These are phyloP conservation scores for Stagonosporopsis rhizophila DNA, from an alignment of 2,329 filamentous ascomycete genomes.

Conservation along the genomic window DNA sequence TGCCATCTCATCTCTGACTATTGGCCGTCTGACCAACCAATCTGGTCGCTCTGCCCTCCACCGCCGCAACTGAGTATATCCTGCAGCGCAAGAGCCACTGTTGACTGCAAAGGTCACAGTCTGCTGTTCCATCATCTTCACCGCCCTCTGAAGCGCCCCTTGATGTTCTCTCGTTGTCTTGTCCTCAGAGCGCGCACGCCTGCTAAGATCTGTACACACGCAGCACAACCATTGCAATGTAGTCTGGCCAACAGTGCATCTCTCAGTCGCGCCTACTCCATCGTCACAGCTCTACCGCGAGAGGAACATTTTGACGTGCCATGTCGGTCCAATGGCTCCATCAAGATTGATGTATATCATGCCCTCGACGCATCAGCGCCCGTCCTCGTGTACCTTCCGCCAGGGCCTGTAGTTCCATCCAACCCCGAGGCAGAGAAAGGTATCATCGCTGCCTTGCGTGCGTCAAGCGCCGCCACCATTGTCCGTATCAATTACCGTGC, in stretches of 20 bases:
- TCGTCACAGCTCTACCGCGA: slow-evolving; percentile 28
- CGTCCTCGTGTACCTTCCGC: slow-evolving; percentile 53
- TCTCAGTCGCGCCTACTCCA: slow-evolving; percentile 28
- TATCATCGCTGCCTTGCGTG: slow-evolving; percentile 45
- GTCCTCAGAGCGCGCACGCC: neutral
- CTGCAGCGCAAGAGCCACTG: too few species aligned
- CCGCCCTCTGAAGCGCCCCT: slow-evolving; percentile 1
- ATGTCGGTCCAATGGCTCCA: slow-evolving; percentile 53
- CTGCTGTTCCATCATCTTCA: slow-evolving; percentile 6
- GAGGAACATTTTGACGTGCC: slow-evolving; percentile 45
- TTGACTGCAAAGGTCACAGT: too few species aligned
- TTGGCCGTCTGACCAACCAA: too few species aligned
- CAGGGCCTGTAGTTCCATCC: slow-evolving; percentile 48
- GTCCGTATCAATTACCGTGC: slow-evolving; percentile 57
- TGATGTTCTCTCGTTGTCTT: slow-evolving; percentile 5
- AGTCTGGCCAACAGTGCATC: neutral
- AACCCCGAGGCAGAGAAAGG: slow-evolving; percentile 36
- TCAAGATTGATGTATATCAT: slow-evolving; percentile 50
- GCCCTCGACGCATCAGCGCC: slow-evolving; percentile 38
- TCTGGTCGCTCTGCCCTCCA: too few species aligned
- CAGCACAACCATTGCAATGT: neutral
- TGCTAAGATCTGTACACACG: neutral
- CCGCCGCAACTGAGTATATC: too few species aligned
- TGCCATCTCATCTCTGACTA: too few species aligned
- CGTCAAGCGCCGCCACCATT: slow-evolving; percentile 49